Conservation (phyloP, 2,329 filamentous ascomycete genomes). For the Intubia oerlemansii region DNA sequence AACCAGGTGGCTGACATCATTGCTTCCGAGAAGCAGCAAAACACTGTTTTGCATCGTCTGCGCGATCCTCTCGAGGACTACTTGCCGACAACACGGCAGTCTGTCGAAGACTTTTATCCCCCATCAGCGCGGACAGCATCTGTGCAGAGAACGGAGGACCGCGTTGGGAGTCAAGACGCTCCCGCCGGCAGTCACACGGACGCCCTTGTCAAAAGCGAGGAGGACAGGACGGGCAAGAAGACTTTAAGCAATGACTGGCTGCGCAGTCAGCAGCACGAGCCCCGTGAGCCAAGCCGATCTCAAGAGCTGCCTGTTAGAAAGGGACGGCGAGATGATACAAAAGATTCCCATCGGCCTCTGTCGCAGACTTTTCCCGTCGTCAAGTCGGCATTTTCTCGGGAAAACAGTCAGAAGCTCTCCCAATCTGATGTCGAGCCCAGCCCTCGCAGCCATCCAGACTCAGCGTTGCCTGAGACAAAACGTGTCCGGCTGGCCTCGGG, state of each 20-base stretch:
- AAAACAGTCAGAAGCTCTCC: not conserved
- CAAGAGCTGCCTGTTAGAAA: slow-evolving; percentile 3
- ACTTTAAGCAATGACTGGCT: slow-evolving; percentile 1
- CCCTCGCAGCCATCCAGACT: too few species aligned
- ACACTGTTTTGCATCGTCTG: slow-evolving; percentile 46
- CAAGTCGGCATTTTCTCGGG: slow-evolving; percentile 4
- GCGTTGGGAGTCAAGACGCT: too few species aligned
- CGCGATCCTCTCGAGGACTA: slow-evolving; percentile 27
- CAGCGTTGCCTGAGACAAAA: too few species aligned
- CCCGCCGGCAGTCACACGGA: too few species aligned
- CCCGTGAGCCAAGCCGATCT: not conserved
- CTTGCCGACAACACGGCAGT: slow-evolving; percentile 61
- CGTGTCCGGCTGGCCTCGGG: too few species aligned
- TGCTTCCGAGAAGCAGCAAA: slow-evolving; percentile 20
- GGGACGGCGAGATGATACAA: not conserved
- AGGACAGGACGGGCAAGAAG: slow-evolving; percentile 3
- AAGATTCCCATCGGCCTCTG: slow-evolving; percentile 1
- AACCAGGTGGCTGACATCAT: slow-evolving; percentile 42
- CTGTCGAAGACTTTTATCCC: slow-evolving; percentile 72
- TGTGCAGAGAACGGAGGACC: too few species aligned
- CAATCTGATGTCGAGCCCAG: slow-evolving; percentile 1
- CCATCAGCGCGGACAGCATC: slow-evolving; percentile 8
- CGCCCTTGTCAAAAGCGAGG: too few species aligned
- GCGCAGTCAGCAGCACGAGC: not conserved
- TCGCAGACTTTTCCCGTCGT: slow-evolving; percentile 6